phyloP scores from a whole-genome alignment of 2,329 filamentous ascomycete genomes.

The Geosmithia morbida region DNA sequence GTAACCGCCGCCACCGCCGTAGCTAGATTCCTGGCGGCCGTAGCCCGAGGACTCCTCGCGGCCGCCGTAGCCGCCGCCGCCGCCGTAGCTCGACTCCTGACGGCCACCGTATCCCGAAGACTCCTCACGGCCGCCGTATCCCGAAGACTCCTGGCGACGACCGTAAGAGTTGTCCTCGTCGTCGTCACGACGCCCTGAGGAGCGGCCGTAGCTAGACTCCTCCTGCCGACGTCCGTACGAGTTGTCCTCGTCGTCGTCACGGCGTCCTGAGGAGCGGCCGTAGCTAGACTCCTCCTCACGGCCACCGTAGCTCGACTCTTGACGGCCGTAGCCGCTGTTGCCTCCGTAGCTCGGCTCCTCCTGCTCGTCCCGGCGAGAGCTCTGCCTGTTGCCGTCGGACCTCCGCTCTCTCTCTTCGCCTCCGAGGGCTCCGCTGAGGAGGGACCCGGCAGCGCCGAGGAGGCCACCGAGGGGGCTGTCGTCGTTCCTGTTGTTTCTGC shows the following conservation, averaged over 20 bases:
- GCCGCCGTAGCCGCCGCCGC: slow-evolving; percentile 8
- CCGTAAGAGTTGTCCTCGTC: slow-evolving; percentile 3
- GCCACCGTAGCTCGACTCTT: slow-evolving; percentile 10
- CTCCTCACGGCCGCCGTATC: slow-evolving; percentile 6
- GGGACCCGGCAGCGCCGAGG: slow-evolving; percentile 51
- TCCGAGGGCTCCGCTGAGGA: slow-evolving; percentile 44
- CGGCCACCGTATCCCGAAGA: slow-evolving; percentile 6
- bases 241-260: slow-evolving; percentile 3
- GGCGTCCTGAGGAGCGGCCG: slow-evolving; percentile 3
- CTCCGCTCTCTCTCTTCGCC: slow-evolving; percentile 41
- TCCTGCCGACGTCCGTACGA: slow-evolving; percentile 5
- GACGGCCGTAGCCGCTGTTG: slow-evolving; percentile 2
- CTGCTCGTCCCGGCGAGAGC: slow-evolving; percentile 27
- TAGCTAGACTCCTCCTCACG: slow-evolving; percentile 2
- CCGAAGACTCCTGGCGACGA: slow-evolving; percentile 3
- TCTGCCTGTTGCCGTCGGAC: slow-evolving; percentile 22
- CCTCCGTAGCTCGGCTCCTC: slow-evolving; percentile 6
- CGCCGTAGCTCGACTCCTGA: slow-evolving; percentile 7
- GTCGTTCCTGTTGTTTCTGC: slow-evolving; percentile 21
- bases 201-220: slow-evolving; percentile 7
- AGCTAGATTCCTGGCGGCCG: slow-evolving; percentile 10
- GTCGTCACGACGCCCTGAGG: slow-evolving; percentile 10
- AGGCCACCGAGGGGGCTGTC: slow-evolving; percentile 56
- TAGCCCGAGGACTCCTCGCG: slow-evolving; percentile 3
- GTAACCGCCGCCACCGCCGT: slow-evolving; percentile 6